A percentile compares a stretch with the other conserved stretches of the same genome.
Evolutionary conservation across 768 basidiomycete genomes (phyloP).

Genomic region (Leccinum sublutescens): DNA sequence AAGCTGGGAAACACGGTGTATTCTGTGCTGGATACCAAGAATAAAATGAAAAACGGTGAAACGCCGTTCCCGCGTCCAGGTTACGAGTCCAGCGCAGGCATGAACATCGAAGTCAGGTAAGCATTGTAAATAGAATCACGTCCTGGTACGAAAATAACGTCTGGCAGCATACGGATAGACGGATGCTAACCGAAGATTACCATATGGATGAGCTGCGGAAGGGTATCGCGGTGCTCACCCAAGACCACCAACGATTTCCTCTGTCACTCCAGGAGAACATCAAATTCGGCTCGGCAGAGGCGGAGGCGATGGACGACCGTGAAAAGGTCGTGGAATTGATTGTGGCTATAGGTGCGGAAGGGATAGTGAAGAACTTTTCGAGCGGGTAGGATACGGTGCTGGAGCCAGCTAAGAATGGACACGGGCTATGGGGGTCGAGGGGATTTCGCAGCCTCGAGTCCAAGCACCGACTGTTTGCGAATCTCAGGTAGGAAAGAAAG

Average conservation of each 20-base stretch:
- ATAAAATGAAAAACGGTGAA: conserved; percentile 27
- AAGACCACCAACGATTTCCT: conserved; percentile 38
- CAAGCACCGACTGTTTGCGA: too few relatives aligned
- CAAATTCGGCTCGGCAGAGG: too few relatives aligned
- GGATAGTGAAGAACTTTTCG: too few relatives aligned
- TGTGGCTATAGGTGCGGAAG: too few relatives aligned
- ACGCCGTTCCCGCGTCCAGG: conserved; percentile 16
- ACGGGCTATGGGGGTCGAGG: too few relatives aligned
- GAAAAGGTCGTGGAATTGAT: too few relatives aligned
- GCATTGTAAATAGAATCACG: neutral
- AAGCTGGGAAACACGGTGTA: conserved; percentile 26
- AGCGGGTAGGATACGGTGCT: too few relatives aligned
- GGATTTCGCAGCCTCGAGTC: too few relatives aligned
- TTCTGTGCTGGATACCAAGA: conserved; percentile 17
- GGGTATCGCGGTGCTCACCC: conserved; percentile 42
- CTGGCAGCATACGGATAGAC: conserved; percentile 41
- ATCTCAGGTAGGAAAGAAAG: too few relatives aligned
- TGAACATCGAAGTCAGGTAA: conserved; percentile 22
- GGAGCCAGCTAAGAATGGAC: too few relatives aligned
- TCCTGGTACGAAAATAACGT: neutral
- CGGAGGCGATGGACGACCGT: too few relatives aligned
- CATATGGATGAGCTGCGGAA: conserved; percentile 33
- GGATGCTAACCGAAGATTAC: conserved; percentile 35
- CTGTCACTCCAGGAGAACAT: conserved; percentile 34
- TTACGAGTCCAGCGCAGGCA: conserved; percentile 8